Evolutionary conservation across 1,284 basidiomycete genomes (phyloP).

Genomic region (Sanghuangporus sanghuang): DNA sequence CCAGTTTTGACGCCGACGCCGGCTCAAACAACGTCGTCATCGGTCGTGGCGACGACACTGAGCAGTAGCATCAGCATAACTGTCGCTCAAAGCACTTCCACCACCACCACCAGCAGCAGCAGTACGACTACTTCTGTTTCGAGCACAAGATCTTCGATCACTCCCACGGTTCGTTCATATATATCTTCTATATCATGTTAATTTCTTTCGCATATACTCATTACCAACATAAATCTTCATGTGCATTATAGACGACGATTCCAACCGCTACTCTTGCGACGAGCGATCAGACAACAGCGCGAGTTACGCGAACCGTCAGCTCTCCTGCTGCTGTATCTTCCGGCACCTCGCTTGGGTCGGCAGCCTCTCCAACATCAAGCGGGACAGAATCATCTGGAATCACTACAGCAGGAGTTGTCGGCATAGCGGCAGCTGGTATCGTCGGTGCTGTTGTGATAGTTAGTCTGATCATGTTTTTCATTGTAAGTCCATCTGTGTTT

Average conservation of each 20-base stretch:
- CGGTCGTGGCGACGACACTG: neutral
- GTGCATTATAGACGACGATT: neutral
- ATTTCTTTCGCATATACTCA: neutral
- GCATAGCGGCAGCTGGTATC: slow-evolving; percentile 47
- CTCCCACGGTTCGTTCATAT: neutral
- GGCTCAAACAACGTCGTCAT: neutral
- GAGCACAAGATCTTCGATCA: neutral
- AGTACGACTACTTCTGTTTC: neutral
- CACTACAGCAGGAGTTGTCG: slow-evolving; percentile 41
- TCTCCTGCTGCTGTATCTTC: slow-evolving; percentile 17
- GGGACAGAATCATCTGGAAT: slow-evolving; percentile 23
- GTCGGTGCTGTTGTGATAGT: slow-evolving; percentile 43
- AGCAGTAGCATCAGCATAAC: neutral
- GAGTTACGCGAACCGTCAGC: neutral
- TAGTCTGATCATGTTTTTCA: slow-evolving; percentile 46
- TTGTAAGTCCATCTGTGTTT: slow-evolving; percentile 34
- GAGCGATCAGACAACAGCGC: neutral
- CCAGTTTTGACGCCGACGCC: neutral
- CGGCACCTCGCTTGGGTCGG: slow-evolving; percentile 19
- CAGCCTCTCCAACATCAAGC: slow-evolving; percentile 14
- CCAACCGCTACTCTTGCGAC: neutral
- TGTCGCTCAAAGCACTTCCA: neutral
- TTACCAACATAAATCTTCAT: neutral
- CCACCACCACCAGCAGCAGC: no score
- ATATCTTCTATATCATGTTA: neutral